Percentiles rank a stretch among this genome's conserved stretches.
Conservation (phyloP, 2,329 filamentous ascomycete species). For the Diplocarpon rosae region DNA sequence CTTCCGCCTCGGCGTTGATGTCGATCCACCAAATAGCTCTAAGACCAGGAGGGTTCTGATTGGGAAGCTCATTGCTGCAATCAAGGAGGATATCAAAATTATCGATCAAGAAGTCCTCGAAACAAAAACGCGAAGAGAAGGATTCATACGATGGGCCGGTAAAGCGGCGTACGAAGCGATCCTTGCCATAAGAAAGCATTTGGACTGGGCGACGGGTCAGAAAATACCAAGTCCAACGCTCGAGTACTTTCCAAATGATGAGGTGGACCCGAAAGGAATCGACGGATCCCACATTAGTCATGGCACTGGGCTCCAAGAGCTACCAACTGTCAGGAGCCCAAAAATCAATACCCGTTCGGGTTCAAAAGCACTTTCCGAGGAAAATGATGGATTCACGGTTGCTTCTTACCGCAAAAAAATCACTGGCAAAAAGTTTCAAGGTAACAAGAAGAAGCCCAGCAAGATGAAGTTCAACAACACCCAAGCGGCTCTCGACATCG, state of each 20-base stretch:
- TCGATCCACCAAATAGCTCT: slow-evolving; percentile 14
- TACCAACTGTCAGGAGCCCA: neutral
- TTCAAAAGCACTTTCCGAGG: neutral
- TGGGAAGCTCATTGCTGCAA: slow-evolving; percentile 17
- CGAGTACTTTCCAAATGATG: slow-evolving; percentile 4
- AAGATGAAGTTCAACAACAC: neutral
- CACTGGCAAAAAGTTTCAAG: neutral
- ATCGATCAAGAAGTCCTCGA: slow-evolving; percentile 21
- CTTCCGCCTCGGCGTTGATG: slow-evolving; percentile 21
- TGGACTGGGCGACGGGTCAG: slow-evolving; percentile 25
- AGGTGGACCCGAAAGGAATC: neutral
- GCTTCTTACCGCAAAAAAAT: slow-evolving; percentile 1
- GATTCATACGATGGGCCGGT: slow-evolving; percentile 27
- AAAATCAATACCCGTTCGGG: neutral
- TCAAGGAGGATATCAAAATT: slow-evolving; percentile 23
- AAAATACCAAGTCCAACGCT: slow-evolving; percentile 12
- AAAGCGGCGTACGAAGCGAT: slow-evolving; percentile 18
- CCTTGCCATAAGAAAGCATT: slow-evolving; percentile 10
- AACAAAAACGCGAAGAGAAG: slow-evolving; percentile 18
- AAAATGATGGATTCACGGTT: slow-evolving; percentile 3
- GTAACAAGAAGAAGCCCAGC: slow-evolving; percentile 2
- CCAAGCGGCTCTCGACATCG: neutral
- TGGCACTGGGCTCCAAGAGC: neutral
- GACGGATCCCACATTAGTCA: neutral
- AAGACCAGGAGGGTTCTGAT: slow-evolving; percentile 22